Evolutionary conservation across 495 filamentous ascomycete species (phyloP).

Genomic region (Aspergillus campestris): DNA sequence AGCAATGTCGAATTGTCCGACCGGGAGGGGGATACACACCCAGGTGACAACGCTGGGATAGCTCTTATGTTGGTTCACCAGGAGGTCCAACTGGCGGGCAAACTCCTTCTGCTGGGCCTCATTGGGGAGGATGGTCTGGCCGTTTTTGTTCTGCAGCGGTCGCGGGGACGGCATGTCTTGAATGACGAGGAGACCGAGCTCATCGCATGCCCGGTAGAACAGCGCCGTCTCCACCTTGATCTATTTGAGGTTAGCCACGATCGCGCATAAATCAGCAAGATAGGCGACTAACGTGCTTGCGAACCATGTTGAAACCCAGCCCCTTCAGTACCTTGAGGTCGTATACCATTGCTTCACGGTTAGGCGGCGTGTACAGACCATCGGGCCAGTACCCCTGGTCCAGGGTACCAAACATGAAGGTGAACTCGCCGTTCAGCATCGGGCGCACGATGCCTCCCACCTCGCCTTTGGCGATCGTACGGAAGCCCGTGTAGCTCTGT

Average conservation of each 20-base stretch:
- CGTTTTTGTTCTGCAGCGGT: constrained; percentile 13
- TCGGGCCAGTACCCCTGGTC: constrained; percentile 68
- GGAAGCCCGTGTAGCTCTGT: constrained; percentile 58
- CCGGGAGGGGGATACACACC: constrained; percentile 17
- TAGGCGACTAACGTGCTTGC: constrained; percentile 49
- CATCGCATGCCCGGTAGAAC: constrained; percentile 58
- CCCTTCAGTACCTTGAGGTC: constrained; percentile 53
- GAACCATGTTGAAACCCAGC: constrained; percentile 58
- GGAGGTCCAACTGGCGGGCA: constrained; percentile 49
- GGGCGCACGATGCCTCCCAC: constrained; percentile 53
- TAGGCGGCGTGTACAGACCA: constrained; percentile 53
- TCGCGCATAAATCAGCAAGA: neutral
- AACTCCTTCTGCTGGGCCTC: constrained; percentile 50
- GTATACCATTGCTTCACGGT: constrained; percentile 54
- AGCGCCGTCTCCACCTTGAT: constrained; percentile 61
- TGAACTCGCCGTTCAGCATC: constrained; percentile 54
- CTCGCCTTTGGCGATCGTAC: constrained; percentile 45
- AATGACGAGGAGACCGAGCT: constrained; percentile 53
- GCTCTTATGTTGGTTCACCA: constrained; percentile 53
- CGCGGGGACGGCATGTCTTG: constrained; percentile 61
- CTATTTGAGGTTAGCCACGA: constrained; percentile 17
- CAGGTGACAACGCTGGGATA: constrained; percentile 51
- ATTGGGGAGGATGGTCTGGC: constrained; percentile 28
- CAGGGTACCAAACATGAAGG: constrained; percentile 58
- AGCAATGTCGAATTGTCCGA: neutral